Percentiles rank a stretch among this genome's conserved stretches.
These are phyloP conservation scores for Quercus robur DNA, from an alignment of 306 rosid species.

Conservation along the genomic window DNA sequence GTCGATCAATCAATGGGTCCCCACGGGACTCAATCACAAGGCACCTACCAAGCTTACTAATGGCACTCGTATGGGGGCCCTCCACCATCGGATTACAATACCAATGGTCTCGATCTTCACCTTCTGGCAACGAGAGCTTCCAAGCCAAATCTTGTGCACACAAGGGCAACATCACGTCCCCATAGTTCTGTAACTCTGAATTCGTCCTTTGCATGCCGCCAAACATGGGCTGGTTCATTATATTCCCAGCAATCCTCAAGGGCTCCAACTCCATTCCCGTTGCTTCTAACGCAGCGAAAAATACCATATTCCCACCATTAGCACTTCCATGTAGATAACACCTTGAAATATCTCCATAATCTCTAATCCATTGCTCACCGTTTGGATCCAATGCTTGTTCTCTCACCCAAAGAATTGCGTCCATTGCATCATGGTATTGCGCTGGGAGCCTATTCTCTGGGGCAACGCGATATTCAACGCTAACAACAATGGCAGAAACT, in stretches of 20 bases:
- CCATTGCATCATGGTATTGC: too few species aligned
- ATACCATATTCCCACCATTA: too few species aligned
- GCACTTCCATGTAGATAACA: too few species aligned
- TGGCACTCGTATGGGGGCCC: constrained; percentile 34
- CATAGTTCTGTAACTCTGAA: constrained; percentile 47
- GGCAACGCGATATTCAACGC: constrained; percentile 25
- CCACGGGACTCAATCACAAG: constrained; percentile 60
- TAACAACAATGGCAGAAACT: constrained; percentile 44
- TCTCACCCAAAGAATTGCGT: too few species aligned
- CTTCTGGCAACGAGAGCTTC: constrained; percentile 46
- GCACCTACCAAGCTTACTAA: constrained; percentile 29
- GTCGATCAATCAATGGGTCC: constrained; percentile 63
- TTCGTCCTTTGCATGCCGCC: constrained; percentile 48
- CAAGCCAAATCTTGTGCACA: constrained; percentile 65
- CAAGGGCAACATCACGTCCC: constrained; percentile 50
- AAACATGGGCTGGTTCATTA: constrained; percentile 77
- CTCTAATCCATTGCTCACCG: too few species aligned
- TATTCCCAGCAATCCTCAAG: constrained; percentile 42
- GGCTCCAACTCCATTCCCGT: too few species aligned
- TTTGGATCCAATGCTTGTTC: too few species aligned
- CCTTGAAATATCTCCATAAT: too few species aligned
- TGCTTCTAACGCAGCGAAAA: too few species aligned
- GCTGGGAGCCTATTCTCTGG: too few species aligned
- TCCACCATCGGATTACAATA: constrained; percentile 55
- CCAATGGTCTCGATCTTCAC: constrained; percentile 48